Evolutionary conservation across 768 basidiomycete species (phyloP), one percentile per base, ranked within the genome.

Genomic region (Phaeotremella skinneri): DNA sequence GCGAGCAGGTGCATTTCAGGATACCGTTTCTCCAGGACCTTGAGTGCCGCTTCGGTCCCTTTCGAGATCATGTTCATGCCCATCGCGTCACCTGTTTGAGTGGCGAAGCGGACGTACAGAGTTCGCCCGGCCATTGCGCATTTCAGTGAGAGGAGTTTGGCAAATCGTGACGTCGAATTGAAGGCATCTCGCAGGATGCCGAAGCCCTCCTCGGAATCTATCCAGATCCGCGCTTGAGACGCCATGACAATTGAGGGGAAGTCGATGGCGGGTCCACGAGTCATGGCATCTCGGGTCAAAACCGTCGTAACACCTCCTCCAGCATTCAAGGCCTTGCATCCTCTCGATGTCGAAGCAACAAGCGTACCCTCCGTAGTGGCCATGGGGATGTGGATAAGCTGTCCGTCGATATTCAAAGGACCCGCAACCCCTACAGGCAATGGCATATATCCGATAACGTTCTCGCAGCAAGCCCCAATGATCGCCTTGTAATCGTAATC

Each of bases 11-110:
- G 78, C 93, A 97, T 97, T 60, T 87, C 86, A 2, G 94, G 94
- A 81, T 91, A 99, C 69, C 85, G 78, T 50, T 81, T 81, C 66
- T 83, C 81, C 58, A 81, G 69, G 21, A 81, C 83, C 70, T 88
- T 91, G 13, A 99, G 83, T 21, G 92, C 92, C 78, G 89, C 89
- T 80, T 98, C 96, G 9, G 91, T 92, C 2, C 93, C 96, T 79
- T 99, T 99, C 7, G 88, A 90, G 73, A 98, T 96, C 96, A 98
- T 99, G 81, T 99, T 99, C 96, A 99, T 99, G 17, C 96, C 96
- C 94, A 98, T 99, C 41, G 96, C 94, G 71, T 98, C 94, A 29
- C 93, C 96, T 0, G 96, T 98, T 55, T 85, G 86, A 14, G 92
- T 96, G 58, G 89, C 88, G 72, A 99, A 97, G 48, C 96, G 85